These are phyloP conservation scores for Rhodotorula sp. DNA, from an alignment of 1,284 basidiomycete species.

Conservation along the genomic window DNA sequence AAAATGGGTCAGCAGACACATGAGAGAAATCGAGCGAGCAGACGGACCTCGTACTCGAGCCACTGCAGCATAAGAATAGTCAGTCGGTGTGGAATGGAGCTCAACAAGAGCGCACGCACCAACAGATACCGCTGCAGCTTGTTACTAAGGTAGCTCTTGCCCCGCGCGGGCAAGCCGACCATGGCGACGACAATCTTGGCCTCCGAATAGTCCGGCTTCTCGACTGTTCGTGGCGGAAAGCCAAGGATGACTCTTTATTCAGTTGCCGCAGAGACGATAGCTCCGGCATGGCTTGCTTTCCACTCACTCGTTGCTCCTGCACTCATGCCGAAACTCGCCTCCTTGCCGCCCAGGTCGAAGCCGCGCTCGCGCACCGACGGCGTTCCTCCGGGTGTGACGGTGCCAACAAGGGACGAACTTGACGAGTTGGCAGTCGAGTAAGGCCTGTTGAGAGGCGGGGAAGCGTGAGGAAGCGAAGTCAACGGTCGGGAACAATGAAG, in stretches of 20 bases:
- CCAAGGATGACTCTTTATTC: no score
- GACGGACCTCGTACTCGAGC: constrained; percentile 96
- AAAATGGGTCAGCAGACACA: not conserved
- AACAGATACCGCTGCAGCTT: constrained; percentile 77
- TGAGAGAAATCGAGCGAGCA: not conserved
- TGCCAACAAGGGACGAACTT: constrained; percentile 19
- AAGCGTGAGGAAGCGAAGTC: not conserved
- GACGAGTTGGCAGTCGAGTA: constrained; percentile 41
- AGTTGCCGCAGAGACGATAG: no score
- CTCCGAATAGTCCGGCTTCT: constrained; percentile 96
- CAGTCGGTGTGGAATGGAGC: not conserved
- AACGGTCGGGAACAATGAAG: not conserved
- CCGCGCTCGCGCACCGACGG: constrained; percentile 9
- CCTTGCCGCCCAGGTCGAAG: constrained; percentile 21
- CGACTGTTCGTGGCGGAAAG: constrained; percentile 59
- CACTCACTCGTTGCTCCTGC: constrained; percentile 38
- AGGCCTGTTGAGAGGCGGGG: constrained; percentile 14
- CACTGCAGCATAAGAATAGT: constrained; percentile 59
- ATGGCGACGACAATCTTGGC: constrained; percentile 98
- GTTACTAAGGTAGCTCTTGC: constrained; percentile 81
- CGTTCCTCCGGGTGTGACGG: constrained; percentile 20
- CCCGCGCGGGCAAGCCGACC: constrained; percentile 81
- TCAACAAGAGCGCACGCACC: constrained; percentile 51
- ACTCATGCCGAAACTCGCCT: constrained; percentile 36
- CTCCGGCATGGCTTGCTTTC: not conserved